Base-by-base conservation (phyloP, 305 asterid species). In the Fraxinus platypoda region DNA sequence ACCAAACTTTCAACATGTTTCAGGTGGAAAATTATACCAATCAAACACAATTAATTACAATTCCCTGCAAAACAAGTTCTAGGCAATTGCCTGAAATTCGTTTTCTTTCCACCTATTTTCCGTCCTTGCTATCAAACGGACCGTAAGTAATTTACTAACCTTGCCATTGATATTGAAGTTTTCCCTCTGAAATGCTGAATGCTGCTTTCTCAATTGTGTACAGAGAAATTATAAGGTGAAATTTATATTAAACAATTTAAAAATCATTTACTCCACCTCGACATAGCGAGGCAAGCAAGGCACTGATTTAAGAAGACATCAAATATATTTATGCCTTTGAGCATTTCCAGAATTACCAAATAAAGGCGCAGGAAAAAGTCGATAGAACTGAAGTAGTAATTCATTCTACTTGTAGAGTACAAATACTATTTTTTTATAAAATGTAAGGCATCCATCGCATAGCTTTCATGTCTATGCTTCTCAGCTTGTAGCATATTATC, bases 341-440 rank as follows among this genome's bases (percentile, higher is more conserved):
- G n/a, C 74, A 12, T 28, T 68, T 30, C 37, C 15, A 34, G 17
- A 70, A 70, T 30, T 38, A 9, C n/a, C 75, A 13, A 31, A 70
- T 4, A 13, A 28, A 26, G 38, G 74, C 21, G 35, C 38, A 49
- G 5, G 28, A 28, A 59, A 33, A 41, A 11, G 62, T 25, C 38
- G 28, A 19, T 74, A 68, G 11, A 77, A 54, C 59, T 30, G 37
- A 75, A 75, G 74, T 25, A 34, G 64, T 19, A 54, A 54, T 54
- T n/a, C 64, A 31, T 73, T 54, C 31, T 4, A 19, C 43, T 19
- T 81, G 57, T 12, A 38, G 68, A 68, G 62, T 74, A 71, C 72
- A 25, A 49, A 49, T 52, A 85, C 81, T 84, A 85, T 76, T 82
- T 78, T 78, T 83, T 75, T 75, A 41, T 76, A 83, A 85, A 87